phyloP scores from a whole-genome alignment of 1,139 yeast genomes.

The Meyerozyma guilliermondii region DNA sequence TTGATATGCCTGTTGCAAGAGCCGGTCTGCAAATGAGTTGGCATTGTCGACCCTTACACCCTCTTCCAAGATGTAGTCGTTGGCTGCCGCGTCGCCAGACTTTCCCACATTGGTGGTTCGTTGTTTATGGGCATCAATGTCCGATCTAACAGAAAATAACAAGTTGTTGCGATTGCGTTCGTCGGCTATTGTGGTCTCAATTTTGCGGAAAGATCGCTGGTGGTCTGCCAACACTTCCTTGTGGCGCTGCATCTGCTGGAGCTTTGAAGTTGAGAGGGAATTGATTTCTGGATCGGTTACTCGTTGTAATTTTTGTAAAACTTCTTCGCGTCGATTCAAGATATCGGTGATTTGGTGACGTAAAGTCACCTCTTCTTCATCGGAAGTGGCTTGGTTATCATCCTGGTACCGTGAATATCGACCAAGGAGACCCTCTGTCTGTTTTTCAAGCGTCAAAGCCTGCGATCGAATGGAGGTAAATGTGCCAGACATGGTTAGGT shows the following conservation, averaged over 20 bases:
- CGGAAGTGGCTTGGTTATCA: slow-evolving; percentile 41
- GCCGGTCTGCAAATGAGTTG: slow-evolving; percentile 70
- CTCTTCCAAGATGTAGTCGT: slow-evolving; percentile 77
- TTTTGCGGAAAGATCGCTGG: slow-evolving; percentile 54
- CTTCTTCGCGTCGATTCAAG: slow-evolving; percentile 30
- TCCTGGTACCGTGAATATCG: slow-evolving; percentile 52
- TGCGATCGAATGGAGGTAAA: slow-evolving; percentile 24
- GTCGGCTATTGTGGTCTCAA: slow-evolving; percentile 57
- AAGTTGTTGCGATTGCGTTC: slow-evolving; percentile 75
- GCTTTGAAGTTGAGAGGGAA: slow-evolving; percentile 60
- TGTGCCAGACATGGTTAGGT: slow-evolving; percentile 1
- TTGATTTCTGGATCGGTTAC: slow-evolving; percentile 52
- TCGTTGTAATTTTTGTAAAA: slow-evolving; percentile 28
- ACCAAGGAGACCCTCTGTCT: slow-evolving; percentile 45
- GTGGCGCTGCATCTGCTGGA: slow-evolving; percentile 81
- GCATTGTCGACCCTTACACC: slow-evolving; percentile 68
- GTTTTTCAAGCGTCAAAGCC: slow-evolving; percentile 51
- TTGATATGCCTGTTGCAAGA: slow-evolving; percentile 78
- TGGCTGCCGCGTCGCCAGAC: slow-evolving; percentile 24
- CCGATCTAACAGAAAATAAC: slow-evolving; percentile 70
- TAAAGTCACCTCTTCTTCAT: slow-evolving; percentile 42
- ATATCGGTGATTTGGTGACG: slow-evolving; percentile 38
- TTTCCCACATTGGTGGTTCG: slow-evolving; percentile 22
- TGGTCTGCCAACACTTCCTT: slow-evolving; percentile 73
- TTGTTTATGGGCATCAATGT: slow-evolving; percentile 58